Percentiles rank a stretch among this genome's conserved stretches.
phyloP scores from a whole-genome alignment of 495 filamentous ascomycete species.

The Hypoxylon crocopeplum region DNA sequence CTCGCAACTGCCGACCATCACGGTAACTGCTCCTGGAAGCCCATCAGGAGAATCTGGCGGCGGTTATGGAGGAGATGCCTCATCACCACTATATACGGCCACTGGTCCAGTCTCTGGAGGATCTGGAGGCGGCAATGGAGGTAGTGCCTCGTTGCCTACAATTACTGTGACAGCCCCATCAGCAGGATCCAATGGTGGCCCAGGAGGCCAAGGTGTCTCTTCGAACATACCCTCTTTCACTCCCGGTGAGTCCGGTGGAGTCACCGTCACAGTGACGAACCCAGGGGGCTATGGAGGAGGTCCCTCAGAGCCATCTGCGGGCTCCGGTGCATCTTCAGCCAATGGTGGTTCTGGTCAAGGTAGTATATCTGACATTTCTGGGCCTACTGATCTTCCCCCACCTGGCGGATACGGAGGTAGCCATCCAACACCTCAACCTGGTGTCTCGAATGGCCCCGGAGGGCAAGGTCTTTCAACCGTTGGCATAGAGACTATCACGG shows the following conservation, averaged over 20 bases:
- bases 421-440: constrained; percentile 30
- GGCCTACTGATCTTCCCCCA: constrained; percentile 21
- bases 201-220: constrained; percentile 30
- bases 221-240: too few species aligned
- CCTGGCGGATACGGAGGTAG: constrained; percentile 27
- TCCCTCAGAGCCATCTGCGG: constrained; percentile 12
- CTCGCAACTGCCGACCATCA: constrained; percentile 4
- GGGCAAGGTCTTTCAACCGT: constrained; percentile 5
- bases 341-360: constrained; percentile 14
- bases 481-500: constrained; percentile 10
- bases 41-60: constrained; percentile 12
- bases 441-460: constrained; percentile 2
- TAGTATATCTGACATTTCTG: not conserved
- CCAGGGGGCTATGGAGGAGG: constrained; percentile 28
- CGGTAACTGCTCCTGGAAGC: constrained; percentile 16
- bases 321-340: constrained; percentile 12
- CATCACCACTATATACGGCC: not conserved
- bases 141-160: constrained; percentile 17
- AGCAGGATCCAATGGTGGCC: constrained; percentile 15
- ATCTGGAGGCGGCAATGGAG: constrained; percentile 9
- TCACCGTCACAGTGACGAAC: constrained; percentile 18
- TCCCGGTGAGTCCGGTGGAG: constrained; percentile 5
- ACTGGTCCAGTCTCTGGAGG: not conserved
- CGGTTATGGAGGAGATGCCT: constrained; percentile 14
- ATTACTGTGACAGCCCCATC: constrained; percentile 21